Evolutionary conservation across 345 rosid genomes (phyloP), one percentile per base, ranked within the genome.

Genomic region (Corymbia maculata): DNA sequence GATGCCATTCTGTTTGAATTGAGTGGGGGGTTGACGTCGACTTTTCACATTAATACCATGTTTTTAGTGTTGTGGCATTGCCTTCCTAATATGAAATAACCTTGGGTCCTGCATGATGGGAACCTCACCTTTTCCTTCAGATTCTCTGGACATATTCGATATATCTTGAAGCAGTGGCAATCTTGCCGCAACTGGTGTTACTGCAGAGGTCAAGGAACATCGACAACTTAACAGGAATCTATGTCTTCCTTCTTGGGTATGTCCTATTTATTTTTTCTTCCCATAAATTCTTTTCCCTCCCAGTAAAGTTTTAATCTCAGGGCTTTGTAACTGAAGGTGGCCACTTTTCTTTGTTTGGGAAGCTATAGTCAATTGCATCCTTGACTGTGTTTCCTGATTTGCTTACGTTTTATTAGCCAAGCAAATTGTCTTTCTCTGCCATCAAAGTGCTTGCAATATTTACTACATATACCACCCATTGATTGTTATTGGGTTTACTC

Each of bases 171-270:
- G 96, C 95, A 26, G 92, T 94, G 64, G 94, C 95, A 44, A 93
- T 94, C 79, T 85, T 94, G 85, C 95, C 95, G 2, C 94, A 94
- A 68, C 90, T 94, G 82, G 91, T 94, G 21, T 70, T 94, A 86
- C 87, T 94, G 70, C 95, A 94, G 85, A 91, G 92, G 88, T 89
- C 94, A 19, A 91, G 93, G 50, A 94, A 94, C 85, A 89, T 93
- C 30, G 96, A 94, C 91, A 94, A 92, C 89, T 91, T 93, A 79
- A 92, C 93, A 4, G 94, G 92, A 55, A 89, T 88, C 85, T 93
- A 94, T 36, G 90, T 93, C 28, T 92, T 94, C 68, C 92, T 94
- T 88, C 96, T 94, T 2, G 94, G 96, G 95, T 94, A 92, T 79
- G 88, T 80, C 14, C 36, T 30, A 49, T 85, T 49, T 53, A 51